Evolutionary conservation across 2,329 filamentous ascomycete species (phyloP).

Genomic region (Alternaria brassicicola): DNA sequence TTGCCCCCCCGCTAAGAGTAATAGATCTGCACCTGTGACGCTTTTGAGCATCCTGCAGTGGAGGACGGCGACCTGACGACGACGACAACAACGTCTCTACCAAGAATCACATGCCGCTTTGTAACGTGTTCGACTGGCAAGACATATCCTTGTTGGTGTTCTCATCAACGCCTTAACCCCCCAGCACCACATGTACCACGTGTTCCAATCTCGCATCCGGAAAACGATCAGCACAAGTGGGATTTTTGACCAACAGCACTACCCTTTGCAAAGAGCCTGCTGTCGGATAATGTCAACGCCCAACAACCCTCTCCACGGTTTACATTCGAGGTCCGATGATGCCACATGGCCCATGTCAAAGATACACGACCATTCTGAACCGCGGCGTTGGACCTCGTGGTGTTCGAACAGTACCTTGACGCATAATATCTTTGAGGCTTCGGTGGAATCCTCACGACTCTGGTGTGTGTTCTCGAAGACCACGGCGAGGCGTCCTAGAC

Average conservation of each 20-base stretch:
- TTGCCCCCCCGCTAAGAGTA: slow-evolving; percentile 2
- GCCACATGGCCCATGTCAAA: not conserved
- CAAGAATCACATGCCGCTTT: not conserved
- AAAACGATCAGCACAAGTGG: not conserved
- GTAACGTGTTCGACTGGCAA: not conserved
- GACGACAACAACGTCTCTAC: slow-evolving; percentile 1
- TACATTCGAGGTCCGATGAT: not conserved
- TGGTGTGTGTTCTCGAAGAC: not conserved
- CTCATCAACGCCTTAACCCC: not conserved
- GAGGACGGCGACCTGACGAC: slow-evolving; percentile 10
- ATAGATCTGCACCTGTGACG: slow-evolving; percentile 8
- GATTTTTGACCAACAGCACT: not conserved
- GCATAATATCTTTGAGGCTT: not conserved
- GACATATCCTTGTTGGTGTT: not conserved
- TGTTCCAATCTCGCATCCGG: not conserved
- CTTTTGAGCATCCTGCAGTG: slow-evolving; percentile 4
- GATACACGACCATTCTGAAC: not conserved
- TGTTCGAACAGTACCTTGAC: not conserved
- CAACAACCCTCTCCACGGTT: not conserved
- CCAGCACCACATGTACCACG: not conserved
- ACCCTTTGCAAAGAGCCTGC: not conserved
- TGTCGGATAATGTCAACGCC: not conserved
- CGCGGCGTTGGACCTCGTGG: not conserved
- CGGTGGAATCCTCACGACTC: not conserved
- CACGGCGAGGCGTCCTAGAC: not conserved